Base-by-base conservation (phyloP, 148 eudicot genomes). In the Rhododendron ovatum region DNA sequence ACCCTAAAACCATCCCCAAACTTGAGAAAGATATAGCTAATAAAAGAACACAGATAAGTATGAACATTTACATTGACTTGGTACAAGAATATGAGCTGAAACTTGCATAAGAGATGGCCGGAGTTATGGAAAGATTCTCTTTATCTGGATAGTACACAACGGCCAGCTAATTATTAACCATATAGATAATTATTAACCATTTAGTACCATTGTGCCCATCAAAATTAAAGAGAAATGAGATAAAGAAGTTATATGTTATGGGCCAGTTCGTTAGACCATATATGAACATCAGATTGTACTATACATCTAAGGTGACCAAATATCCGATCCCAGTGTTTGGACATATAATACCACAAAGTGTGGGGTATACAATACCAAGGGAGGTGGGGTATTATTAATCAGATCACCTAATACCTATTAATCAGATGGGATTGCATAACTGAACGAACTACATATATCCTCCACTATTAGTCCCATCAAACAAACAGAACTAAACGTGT, bases 1-100 rank as follows among this genome's bases (percentile, higher is more conserved):
- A 95, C 93, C 99, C 99, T 96, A 90, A 86, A 90, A 85, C 47
- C 87, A 85, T 78, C 87, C 82, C 90, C 85, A 86, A 80, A 65
- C 12, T 80, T 48, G 78, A 47, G 81, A 55, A 80, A 51, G 11
- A 71, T 83, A 67, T 73, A 73, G 85, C 86, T 57, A 48, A 82
- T 80, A 69, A 28, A 86, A 59, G 43, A 71, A 80, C 67, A 79
- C 50, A 37, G 20, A 84, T 47, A 84, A 69, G 80, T 33, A 53
- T 30, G 41, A 83, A 86, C 22, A 47, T 7, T 33, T 35, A 10
- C 48, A 51, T 73, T 24, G 55, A 84, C 81, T 75, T 75, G 37
- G 78, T 75, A 53, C 57, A 84, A 55, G 43, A 51, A 41, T n/a
- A 26, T 63, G 69, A 37, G 35, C 17, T 84, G 85, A 83, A 83